A percentile compares a stretch with the other conserved stretches of the same genome.
Conservation (phyloP, 78 protist species). For the Isochrysis galbana region DNA sequence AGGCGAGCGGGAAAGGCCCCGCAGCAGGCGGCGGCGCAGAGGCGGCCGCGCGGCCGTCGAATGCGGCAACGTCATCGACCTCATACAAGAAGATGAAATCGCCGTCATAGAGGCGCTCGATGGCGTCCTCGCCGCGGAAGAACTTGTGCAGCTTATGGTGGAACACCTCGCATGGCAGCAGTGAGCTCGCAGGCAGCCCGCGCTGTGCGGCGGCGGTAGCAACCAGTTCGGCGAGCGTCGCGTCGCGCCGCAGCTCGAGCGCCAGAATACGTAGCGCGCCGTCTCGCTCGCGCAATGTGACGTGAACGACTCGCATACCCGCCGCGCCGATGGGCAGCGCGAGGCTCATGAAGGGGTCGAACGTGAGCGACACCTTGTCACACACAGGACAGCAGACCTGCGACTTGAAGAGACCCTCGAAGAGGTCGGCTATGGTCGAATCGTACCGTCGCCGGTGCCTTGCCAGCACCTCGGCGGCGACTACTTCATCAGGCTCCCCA, state of each 20-base stretch:
- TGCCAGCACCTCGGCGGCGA: neutral
- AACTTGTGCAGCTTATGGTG: neutral
- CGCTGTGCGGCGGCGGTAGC: neutral
- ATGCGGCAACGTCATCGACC: neutral
- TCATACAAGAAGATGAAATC: neutral
- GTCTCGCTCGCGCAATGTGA: neutral
- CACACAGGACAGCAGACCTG: conserved; percentile 39
- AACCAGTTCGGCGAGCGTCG: neutral
- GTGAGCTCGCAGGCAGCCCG: neutral
- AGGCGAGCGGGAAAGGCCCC: too few relatives aligned
- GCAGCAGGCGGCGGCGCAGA: too few relatives aligned
- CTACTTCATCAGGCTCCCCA: neutral
- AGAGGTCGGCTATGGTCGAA: conserved; percentile 17
- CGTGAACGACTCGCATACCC: neutral
- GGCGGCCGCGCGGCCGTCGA: neutral
- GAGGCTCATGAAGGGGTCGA: conserved; percentile 45
- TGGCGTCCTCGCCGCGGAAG: neutral
- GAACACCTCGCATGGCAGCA: neutral
- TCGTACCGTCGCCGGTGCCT: neutral
- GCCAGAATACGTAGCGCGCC: neutral
- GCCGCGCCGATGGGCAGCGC: conserved; percentile 15
- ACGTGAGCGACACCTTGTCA: conserved; percentile 17
- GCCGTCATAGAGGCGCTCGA: neutral
- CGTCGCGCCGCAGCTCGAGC: neutral
- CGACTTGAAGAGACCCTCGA: conserved; percentile 42